Conservation (phyloP, 2,329 filamentous ascomycete genomes). For the Aaosphaeria pasadenensis region DNA sequence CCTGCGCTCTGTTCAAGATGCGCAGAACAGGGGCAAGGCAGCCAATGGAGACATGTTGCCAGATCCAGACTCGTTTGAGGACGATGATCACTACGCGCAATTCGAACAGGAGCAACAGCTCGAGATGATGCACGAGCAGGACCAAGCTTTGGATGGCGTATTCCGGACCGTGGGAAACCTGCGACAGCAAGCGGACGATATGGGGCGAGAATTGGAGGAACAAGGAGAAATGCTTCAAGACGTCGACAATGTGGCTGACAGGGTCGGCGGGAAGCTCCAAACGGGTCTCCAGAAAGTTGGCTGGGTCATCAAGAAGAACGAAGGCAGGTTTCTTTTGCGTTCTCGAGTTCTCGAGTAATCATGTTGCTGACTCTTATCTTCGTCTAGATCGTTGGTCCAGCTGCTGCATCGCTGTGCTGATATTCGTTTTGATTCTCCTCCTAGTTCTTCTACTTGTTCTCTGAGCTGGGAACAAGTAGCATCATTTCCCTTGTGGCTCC, state of each 20-base stretch:
- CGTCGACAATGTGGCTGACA: constrained; percentile 79
- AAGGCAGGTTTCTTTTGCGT: constrained; percentile 60
- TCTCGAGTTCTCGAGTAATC: constrained; percentile 7
- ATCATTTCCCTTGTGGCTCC: too few species aligned
- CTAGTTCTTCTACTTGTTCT: constrained; percentile 73
- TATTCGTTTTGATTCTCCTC: constrained; percentile 82
- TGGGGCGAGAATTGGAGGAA: constrained; percentile 95
- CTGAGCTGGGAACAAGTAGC: constrained; percentile 38
- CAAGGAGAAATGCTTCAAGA: constrained; percentile 85
- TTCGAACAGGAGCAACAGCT: constrained; percentile 91
- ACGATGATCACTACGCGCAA: constrained; percentile 65
- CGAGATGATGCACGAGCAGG: constrained; percentile 92
- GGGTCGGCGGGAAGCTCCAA: constrained; percentile 81
- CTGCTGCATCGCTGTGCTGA: constrained; percentile 86
- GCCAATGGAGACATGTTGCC: constrained; percentile 52
- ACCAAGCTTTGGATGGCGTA: constrained; percentile 87
- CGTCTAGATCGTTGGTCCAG: constrained; percentile 66
- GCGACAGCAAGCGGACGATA: constrained; percentile 85
- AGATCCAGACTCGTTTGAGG: constrained; percentile 58
- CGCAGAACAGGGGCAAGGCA: constrained; percentile 36
- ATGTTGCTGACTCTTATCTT: not conserved
- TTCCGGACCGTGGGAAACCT: constrained; percentile 91
- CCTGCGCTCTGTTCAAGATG: constrained; percentile 53
- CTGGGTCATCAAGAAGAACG: constrained; percentile 81
- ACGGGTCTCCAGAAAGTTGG: constrained; percentile 84